Evolutionary conservation across 768 basidiomycete species (phyloP), one percentile per base, ranked within the genome.

Genomic region (Mycena amicta): DNA sequence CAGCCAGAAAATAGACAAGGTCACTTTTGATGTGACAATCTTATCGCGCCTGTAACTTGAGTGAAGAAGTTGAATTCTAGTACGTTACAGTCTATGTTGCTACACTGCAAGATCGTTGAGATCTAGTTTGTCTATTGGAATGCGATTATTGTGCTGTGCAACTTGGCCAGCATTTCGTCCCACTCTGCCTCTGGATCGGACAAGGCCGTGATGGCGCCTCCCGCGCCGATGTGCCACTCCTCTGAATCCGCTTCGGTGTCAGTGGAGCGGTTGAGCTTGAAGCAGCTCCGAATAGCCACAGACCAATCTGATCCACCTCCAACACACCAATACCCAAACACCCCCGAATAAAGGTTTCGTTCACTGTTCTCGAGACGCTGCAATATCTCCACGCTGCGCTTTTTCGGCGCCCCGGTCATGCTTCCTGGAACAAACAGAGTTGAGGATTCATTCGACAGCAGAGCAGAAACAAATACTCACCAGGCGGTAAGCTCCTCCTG

Each of bases 401-500:
- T 89, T 76, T 98, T 98, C 0, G 95, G 95, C 0, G 95, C 95
- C 31, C 95, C 95, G 2, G 95, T 98, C 95, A 98, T 98, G 58
- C 93, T 95, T 1, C 94, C 93, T 95, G 59, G 43, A 46, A 6
- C n/a, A n/a, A n/a, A n/a, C n/a, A n/a, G n/a, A n/a, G n/a, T n/a
- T n/a, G n/a, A n/a, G n/a, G n/a, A n/a, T n/a, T n/a, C n/a, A n/a
- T n/a, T n/a, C n/a, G n/a, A n/a, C n/a, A n/a, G n/a, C n/a, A n/a
- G n/a, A n/a, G n/a, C 55, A 20, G 28, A 26, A 39, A 40, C 39
- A 64, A 76, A 63, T 52, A 90, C n/a, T n/a, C n/a, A n/a, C 95
- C 95, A 54, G 95, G 94, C 16, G 95, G 95, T 53, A 97, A 80
- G 74, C 92, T 89, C 49, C 80, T 77, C 59, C 80, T 81, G 53